Conservation (phyloP, 2,329 filamentous ascomycete genomes). For the Scortechinia acanthostroma region DNA sequence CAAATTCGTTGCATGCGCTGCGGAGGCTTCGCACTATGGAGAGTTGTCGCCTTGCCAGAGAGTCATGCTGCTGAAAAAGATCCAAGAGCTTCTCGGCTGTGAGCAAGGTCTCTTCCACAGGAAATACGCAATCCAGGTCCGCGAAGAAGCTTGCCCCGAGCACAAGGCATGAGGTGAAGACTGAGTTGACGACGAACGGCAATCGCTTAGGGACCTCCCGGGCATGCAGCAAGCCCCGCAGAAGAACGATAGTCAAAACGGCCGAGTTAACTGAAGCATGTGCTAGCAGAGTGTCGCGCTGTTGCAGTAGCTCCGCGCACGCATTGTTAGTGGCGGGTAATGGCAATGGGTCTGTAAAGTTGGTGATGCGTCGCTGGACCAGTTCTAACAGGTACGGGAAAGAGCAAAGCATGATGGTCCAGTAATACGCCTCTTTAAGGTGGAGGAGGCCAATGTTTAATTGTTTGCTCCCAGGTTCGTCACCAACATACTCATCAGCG, state of each 20-base stretch:
- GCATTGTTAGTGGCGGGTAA: constrained; percentile 5
- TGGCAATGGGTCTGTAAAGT: constrained; percentile 18
- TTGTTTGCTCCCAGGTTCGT: constrained; percentile 7
- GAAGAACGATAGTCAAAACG: constrained; percentile 23
- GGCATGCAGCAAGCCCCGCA: constrained; percentile 21
- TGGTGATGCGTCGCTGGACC: constrained; percentile 23
- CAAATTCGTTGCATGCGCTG: too few relatives aligned
- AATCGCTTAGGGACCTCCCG: constrained; percentile 26
- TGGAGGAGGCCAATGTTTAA: constrained; percentile 18
- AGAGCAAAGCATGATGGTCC: constrained; percentile 26
- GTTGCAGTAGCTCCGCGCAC: constrained; percentile 7
- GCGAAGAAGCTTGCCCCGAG: constrained; percentile 33
- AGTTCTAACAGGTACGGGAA: too few relatives aligned
- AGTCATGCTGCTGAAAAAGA: too few relatives aligned
- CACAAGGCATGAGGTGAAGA: constrained; percentile 33
- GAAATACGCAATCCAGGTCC: too few relatives aligned
- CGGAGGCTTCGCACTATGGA: too few relatives aligned
- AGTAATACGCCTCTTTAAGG: constrained; percentile 25
- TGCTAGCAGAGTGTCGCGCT: constrained; percentile 12
- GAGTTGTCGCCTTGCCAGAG: too few relatives aligned
- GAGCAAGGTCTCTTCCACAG: too few relatives aligned
- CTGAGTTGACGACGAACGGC: constrained; percentile 34
- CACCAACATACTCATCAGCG: constrained; percentile 6
- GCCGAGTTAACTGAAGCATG: constrained; percentile 24
- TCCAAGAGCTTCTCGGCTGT: too few relatives aligned